A percentile compares a stretch with the other conserved stretches of the same genome.
These are phyloP conservation scores for Adansonia grandidieri DNA, from an alignment of 441 rosid species.

Conservation along the genomic window DNA sequence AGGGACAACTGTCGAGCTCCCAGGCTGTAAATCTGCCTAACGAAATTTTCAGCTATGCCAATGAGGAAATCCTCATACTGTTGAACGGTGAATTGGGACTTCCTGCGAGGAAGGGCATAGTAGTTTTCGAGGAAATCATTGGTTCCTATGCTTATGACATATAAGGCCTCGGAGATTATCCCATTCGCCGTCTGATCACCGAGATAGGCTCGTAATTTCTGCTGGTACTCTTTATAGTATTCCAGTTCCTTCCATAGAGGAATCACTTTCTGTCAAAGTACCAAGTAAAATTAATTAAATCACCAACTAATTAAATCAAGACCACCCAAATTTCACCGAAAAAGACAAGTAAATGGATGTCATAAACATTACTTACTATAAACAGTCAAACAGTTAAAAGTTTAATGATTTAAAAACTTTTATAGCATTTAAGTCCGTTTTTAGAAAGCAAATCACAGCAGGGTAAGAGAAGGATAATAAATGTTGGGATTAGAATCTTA, in stretches of 20 bases:
- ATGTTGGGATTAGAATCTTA: too few relatives aligned
- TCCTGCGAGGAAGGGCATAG: conserved; percentile 43
- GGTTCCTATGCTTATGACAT: conserved; percentile 68
- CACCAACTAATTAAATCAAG: too few relatives aligned
- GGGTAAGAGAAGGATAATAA: too few relatives aligned
- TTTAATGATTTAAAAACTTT: too few relatives aligned
- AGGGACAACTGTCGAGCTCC: conserved; percentile 63
- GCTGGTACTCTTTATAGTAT: conserved; percentile 56
- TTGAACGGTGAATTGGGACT: conserved; percentile 45
- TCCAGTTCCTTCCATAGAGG: conserved; percentile 67
- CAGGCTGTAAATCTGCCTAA: conserved; percentile 49
- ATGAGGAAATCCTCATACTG: conserved; percentile 57
- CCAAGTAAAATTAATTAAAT: not conserved
- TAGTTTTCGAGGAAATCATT: conserved; percentile 72
- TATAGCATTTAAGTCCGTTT: too few relatives aligned
- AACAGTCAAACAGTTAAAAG: too few relatives aligned
- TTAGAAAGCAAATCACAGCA: too few relatives aligned
- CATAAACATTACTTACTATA: too few relatives aligned
- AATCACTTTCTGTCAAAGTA: conserved; percentile 49
- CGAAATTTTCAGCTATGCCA: conserved; percentile 50
- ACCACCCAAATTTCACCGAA: not conserved
- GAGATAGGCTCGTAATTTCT: conserved; percentile 44
- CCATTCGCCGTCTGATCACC: conserved; percentile 50
- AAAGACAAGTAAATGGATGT: conserved; percentile 9
- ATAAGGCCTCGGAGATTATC: conserved; percentile 52